These are phyloP conservation scores for Trametes coccinea DNA, from an alignment of 768 basidiomycete genomes.

Conservation along the genomic window DNA sequence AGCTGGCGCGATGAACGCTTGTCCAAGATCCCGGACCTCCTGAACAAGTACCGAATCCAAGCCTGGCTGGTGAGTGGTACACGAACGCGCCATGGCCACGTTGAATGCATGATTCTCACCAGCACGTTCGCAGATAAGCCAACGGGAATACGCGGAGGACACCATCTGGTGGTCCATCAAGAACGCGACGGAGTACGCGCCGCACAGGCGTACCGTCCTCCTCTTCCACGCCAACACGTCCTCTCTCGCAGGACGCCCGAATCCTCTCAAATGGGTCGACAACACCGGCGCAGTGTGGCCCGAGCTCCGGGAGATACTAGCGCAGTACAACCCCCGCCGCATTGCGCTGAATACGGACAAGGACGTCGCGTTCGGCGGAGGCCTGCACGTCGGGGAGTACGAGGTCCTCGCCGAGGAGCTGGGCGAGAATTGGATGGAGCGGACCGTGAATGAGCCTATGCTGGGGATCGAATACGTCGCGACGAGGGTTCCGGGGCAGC, in stretches of 20 bases:
- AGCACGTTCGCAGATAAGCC: conserved; percentile 37
- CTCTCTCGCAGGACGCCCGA: conserved; percentile 38
- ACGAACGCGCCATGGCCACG: background rate
- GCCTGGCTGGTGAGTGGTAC: conserved; percentile 43
- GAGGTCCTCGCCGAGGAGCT: conserved; percentile 40
- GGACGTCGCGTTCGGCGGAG: conserved; percentile 49
- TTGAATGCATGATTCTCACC: background rate
- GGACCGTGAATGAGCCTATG: conserved; percentile 44
- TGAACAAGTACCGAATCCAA: conserved; percentile 44
- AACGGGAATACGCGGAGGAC: conserved; percentile 56
- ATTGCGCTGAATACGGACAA: conserved; percentile 50
- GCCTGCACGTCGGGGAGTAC: conserved; percentile 51
- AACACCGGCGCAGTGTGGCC: conserved; percentile 52
- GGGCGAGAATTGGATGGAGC: conserved; percentile 43
- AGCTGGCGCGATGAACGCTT: conserved; percentile 44
- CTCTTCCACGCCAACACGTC: conserved; percentile 49
- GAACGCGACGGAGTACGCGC: conserved; percentile 48
- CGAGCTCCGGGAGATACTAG: conserved; percentile 41
- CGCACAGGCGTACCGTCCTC: conserved; percentile 49
- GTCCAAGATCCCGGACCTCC: conserved; percentile 41
- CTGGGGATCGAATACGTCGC: conserved; percentile 51
- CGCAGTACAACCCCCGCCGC: conserved; percentile 37
- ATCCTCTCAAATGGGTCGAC: conserved; percentile 49
- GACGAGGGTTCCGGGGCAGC: conserved; percentile 41
- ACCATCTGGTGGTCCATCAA: conserved; percentile 54